Evolutionary conservation across 2,329 filamentous ascomycete species (phyloP).

Genomic region (Paraconiothyrium sp.): DNA sequence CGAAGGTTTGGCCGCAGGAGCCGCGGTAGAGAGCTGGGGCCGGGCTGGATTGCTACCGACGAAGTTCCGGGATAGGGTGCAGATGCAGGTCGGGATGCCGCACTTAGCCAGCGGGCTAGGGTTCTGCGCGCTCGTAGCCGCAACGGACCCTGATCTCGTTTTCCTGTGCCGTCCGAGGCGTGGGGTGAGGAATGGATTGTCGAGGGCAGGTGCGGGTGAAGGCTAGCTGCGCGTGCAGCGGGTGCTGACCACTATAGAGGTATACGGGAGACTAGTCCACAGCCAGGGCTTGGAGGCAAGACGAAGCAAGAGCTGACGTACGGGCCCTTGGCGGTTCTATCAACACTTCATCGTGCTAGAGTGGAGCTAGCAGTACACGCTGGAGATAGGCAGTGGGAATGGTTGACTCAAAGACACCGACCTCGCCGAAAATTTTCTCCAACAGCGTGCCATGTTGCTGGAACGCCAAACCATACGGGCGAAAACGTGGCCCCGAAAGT

Average conservation of each 20-base stretch:
- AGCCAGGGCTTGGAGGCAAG: conserved; percentile 8
- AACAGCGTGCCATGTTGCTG: conserved; percentile 30
- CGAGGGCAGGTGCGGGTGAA: conserved; percentile 25
- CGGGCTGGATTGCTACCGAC: conserved; percentile 24
- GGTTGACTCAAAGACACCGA: conserved; percentile 40
- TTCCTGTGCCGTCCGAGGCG: conserved; percentile 37
- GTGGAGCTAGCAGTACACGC: conserved; percentile 34
- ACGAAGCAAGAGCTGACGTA: conserved; percentile 13
- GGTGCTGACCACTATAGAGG: conserved; percentile 28
- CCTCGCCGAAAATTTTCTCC: conserved; percentile 33
- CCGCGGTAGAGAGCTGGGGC: conserved; percentile 27
- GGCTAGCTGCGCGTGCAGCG: conserved; percentile 38
- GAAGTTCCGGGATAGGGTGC: conserved; percentile 40
- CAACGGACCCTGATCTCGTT: conserved; percentile 32
- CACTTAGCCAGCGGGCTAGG: conserved; percentile 39
- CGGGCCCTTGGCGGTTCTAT: conserved; percentile 35
- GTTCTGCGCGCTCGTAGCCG: conserved; percentile 28
- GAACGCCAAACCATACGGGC: conserved; percentile 23
- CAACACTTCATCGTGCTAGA: conserved; percentile 33
- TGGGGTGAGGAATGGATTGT: conserved; percentile 33
- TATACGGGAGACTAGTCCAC: conserved; percentile 14
- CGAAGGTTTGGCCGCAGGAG: conserved; percentile 22
- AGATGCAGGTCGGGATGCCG: conserved; percentile 28
- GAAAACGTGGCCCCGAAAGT: conserved; percentile 22
- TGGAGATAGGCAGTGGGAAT: conserved; percentile 24